Base-by-base conservation (phyloP, 2,329 filamentous ascomycete species). In the Xylaria polymorpha region DNA sequence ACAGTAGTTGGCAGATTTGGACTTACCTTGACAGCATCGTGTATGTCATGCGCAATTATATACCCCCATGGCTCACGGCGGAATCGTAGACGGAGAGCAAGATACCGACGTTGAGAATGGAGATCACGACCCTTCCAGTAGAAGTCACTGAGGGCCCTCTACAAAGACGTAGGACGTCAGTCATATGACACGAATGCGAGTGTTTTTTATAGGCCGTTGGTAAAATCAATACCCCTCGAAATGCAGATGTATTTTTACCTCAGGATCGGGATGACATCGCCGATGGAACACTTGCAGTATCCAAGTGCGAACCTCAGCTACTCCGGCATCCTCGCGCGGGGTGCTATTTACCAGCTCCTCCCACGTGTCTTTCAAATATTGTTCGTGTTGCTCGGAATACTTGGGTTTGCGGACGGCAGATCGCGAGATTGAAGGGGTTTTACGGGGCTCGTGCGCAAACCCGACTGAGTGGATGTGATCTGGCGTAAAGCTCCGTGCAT, bases 31-130 rank as follows among this genome's bases (percentile, higher is more conserved):
- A 70, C 60, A 57, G 75, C 73, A 50, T 77, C 74, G 32, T 67
- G 70, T 35, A 77, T 72, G 29, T 77, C 75, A 39, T 73, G 71
- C 14, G 74, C 74, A 32, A 76, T 73, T 56, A 71, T 57, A 15
- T 68, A 66, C 1, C 73, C 71, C 29, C 74, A 71, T 1, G 73
- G 69, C 53, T 77, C 74, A 18, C 64, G 18, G 5, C 73, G 70
- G n/a, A 77, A 71, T 12, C 72, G 72, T 22, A 72, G 60, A 44
- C 73, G 68, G 15, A 72, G 67, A n/a, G 61, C 64, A 8, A 75
- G 53, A 56, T 74, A 74, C 10, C 69, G 69, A 10, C 69, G 39
- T 57, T 72, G 61, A 62, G 66, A 73, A 58, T 74, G 74, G 20
- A 76, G 68, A 51, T 75, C 71, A n/a, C 68, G 64, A 18, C 74